Evolutionary conservation across 345 rosid genomes (phyloP), one percentile per base, ranked within the genome.

Genomic region (Pugionium cornutum): DNA sequence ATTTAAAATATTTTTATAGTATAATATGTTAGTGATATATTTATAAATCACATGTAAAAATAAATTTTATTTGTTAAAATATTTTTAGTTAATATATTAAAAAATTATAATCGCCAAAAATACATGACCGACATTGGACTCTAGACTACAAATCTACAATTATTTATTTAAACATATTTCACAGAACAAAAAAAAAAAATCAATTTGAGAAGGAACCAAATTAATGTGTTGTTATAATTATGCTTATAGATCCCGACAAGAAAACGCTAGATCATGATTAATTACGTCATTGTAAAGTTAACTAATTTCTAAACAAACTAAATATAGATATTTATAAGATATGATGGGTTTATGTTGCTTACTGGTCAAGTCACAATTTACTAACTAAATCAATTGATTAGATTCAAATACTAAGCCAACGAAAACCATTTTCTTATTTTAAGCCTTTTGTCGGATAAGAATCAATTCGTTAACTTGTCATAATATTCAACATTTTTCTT

Each of bases 211-310:
- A 64, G 65, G 54, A 64, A 72, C 70, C 70, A 72, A 72, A 72
- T 57, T 25, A 57, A 57, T 64, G 60, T 64, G 66, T 57, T 51
- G 66, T 50, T 65, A 72, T 64, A 72, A 72, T 72, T 64, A 35
- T 72, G 54, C 76, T 48, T 54, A 72, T 64, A 64, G 41, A 57
- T 57, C 29, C 70, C 76, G 76, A 72, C 76, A 58, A 58, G 55
- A 31, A 72, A 72, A 72, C 70, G 70, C 66, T 72, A 57, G 70
- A 64, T 58, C 66, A 72, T 72, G 42, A 72, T 50, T 72, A 62
- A 64, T 42, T 47, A 57, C 59, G 65, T 64, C 65, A 55, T 8
- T 40, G 69, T 71, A 55, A 18, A 41, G 39, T 5, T 40, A 27
- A 49, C 48, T 54, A 55, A 54, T n/a, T 34, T 3, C 35, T 8